These are phyloP conservation scores for Mycena filopes DNA, from an alignment of 768 basidiomycete species.

Conservation along the genomic window DNA sequence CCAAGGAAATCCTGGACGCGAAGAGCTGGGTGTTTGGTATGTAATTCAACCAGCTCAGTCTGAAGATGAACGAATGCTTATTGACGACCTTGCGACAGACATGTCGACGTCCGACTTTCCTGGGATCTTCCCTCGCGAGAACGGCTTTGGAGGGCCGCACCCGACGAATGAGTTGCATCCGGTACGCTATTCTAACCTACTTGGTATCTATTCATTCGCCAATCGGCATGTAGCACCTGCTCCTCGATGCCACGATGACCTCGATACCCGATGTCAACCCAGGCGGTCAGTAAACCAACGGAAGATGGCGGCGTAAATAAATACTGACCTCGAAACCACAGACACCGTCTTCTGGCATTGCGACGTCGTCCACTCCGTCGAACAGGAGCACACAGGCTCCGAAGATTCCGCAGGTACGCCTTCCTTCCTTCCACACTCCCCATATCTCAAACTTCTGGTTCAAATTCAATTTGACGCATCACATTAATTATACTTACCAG, in stretches of 20 bases:
- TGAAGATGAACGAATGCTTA: too few relatives aligned
- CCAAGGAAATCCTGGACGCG: slow-evolving; percentile 48
- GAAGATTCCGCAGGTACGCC: slow-evolving; percentile 57
- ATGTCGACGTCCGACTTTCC: slow-evolving; percentile 55
- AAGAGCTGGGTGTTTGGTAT: slow-evolving; percentile 56
- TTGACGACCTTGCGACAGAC: slow-evolving; percentile 44
- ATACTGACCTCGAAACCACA: slow-evolving; percentile 62
- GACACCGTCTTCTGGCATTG: slow-evolving; percentile 78
- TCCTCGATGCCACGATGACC: slow-evolving; percentile 66
- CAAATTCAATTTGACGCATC: not conserved
- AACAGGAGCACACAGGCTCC: slow-evolving; percentile 53
- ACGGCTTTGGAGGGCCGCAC: slow-evolving; percentile 44
- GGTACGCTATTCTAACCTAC: slow-evolving; percentile 33
- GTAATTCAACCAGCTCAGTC: too few relatives aligned
- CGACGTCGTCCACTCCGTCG: slow-evolving; percentile 47
- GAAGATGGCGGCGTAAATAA: too few relatives aligned
- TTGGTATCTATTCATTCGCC: slow-evolving; percentile 52
- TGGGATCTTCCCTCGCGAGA: slow-evolving; percentile 43
- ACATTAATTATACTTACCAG: too few relatives aligned
- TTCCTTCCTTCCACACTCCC: not conserved
- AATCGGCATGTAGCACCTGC: slow-evolving; percentile 62
- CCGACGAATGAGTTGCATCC: slow-evolving; percentile 55
- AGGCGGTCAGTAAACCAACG: too few relatives aligned
- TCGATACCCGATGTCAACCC: slow-evolving; percentile 50
- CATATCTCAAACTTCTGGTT: not conserved